phyloP scores from a whole-genome alignment of 371 early-diverging fungal genomes.

The Lichtheimia hyalospora region DNA sequence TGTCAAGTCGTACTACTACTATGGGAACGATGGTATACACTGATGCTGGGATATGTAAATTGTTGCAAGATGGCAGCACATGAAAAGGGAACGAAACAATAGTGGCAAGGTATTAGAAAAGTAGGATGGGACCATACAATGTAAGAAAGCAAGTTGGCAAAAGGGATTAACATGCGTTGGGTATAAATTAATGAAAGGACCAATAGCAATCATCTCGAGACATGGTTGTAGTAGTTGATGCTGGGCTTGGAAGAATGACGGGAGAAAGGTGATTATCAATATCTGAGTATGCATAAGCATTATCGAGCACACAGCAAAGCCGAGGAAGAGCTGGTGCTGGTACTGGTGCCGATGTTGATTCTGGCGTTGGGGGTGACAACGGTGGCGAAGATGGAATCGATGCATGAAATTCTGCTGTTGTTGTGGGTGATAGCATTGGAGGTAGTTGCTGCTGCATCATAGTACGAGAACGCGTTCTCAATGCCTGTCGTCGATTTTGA shows the following conservation, averaged over 20 bases:
- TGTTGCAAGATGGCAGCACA: too few relatives aligned
- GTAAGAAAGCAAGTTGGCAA: too few relatives aligned
- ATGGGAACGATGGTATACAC: too few relatives aligned
- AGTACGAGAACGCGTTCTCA: conserved; percentile 49
- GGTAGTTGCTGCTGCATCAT: background rate
- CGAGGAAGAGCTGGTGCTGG: background rate
- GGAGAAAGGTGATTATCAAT: background rate
- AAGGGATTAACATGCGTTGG: too few relatives aligned
- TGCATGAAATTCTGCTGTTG: background rate
- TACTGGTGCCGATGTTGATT: background rate
- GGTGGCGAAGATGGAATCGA: background rate
- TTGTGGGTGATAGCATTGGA: background rate
- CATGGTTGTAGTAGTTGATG: too few relatives aligned
- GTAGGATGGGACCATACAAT: too few relatives aligned
- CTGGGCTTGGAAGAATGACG: background rate
- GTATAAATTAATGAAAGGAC: too few relatives aligned
- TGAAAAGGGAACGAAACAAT: too few relatives aligned
- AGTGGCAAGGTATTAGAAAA: too few relatives aligned
- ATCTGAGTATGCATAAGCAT: background rate
- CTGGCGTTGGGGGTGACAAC: background rate
- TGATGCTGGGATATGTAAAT: too few relatives aligned
- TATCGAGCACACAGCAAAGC: background rate
- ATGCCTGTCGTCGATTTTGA: conserved; percentile 83
- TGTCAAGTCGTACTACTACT: too few relatives aligned
- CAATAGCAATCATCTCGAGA: too few relatives aligned